phyloP scores from a whole-genome alignment of 2,329 filamentous ascomycete species.

The Fusarium napiforme region DNA sequence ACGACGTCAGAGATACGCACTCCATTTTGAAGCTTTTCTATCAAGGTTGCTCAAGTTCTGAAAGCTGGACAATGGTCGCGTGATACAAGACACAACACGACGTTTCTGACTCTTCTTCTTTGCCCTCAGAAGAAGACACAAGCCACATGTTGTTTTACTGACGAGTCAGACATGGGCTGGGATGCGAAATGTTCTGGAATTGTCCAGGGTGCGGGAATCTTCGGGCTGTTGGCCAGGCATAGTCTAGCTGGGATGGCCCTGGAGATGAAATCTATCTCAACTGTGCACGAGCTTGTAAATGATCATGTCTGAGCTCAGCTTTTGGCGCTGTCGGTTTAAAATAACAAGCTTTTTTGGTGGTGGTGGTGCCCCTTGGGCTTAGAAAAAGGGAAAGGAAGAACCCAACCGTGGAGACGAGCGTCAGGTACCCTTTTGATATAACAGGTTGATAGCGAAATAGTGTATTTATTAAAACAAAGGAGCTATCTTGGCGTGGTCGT shows the following conservation, averaged over 20 bases:
- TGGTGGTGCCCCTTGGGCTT: conserved; percentile 20
- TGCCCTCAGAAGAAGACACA: not conserved
- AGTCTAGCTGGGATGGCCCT: conserved; percentile 25
- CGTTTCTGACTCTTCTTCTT: not conserved
- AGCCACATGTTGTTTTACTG: not conserved
- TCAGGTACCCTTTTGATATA: conserved; percentile 13
- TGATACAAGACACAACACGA: conserved; percentile 12
- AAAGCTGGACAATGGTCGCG: conserved; percentile 6
- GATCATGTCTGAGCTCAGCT: not conserved
- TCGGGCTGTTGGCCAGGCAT: conserved; percentile 27
- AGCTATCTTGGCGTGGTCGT: not conserved
- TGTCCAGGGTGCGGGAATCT: conserved; percentile 20
- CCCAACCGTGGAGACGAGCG: conserved; percentile 31
- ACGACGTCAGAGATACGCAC: conserved; percentile 34
- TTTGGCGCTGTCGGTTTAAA: conserved; percentile 3
- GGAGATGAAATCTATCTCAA: conserved; percentile 31
- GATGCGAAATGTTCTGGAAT: conserved; percentile 33
- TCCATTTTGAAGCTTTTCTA: not conserved
- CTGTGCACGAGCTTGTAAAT: conserved; percentile 19
- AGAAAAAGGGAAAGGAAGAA: conserved; percentile 1
- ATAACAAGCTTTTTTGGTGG: conserved; percentile 15
- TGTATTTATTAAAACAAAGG: not conserved
- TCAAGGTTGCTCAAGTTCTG: not conserved
- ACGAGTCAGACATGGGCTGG: conserved; percentile 20
- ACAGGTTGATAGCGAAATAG: not conserved